Conservation (phyloP, 164 flowering plant species). For the Amborella trichopoda region DNA sequence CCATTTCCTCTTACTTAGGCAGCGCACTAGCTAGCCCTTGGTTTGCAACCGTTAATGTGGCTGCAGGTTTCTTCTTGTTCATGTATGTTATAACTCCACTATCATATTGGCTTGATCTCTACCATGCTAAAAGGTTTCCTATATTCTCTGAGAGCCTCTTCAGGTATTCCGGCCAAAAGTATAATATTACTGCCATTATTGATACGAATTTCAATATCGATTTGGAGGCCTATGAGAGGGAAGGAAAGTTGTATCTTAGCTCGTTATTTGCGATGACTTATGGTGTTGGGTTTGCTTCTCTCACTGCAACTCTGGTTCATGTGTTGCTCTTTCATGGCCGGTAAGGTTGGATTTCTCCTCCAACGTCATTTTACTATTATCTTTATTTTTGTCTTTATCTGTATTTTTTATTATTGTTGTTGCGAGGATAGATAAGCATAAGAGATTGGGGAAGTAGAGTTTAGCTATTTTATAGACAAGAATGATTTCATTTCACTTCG, state of each 20-base stretch:
- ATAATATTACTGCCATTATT: slow-evolving; percentile 35
- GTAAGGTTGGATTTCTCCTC: slow-evolving; percentile 19
- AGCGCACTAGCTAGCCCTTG: slow-evolving; percentile 68
- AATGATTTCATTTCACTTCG: too few relatives aligned
- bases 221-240: slow-evolving; percentile 21
- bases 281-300: slow-evolving; percentile 54
- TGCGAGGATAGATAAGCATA: too few relatives aligned
- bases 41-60: slow-evolving; percentile 51
- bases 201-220: slow-evolving; percentile 42
- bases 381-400: too few relatives aligned
- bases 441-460: too few relatives aligned
- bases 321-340: slow-evolving; percentile 51
- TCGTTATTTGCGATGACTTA: slow-evolving; percentile 44
- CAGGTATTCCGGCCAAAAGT: slow-evolving; percentile 31
- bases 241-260: slow-evolving; percentile 49
- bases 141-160: slow-evolving; percentile 52
- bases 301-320: slow-evolving; percentile 20
- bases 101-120: slow-evolving; percentile 43
- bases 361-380: too few relatives aligned
- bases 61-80: slow-evolving; percentile 29
- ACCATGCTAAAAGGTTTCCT: slow-evolving; percentile 39
- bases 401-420: too few relatives aligned
- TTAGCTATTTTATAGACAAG: too few relatives aligned
- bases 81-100: slow-evolving; percentile 36
- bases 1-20: slow-evolving; percentile 36